These are phyloP conservation scores for Myriosclerotinia curreyana DNA, from an alignment of 2,329 filamentous ascomycete species.

Conservation along the genomic window DNA sequence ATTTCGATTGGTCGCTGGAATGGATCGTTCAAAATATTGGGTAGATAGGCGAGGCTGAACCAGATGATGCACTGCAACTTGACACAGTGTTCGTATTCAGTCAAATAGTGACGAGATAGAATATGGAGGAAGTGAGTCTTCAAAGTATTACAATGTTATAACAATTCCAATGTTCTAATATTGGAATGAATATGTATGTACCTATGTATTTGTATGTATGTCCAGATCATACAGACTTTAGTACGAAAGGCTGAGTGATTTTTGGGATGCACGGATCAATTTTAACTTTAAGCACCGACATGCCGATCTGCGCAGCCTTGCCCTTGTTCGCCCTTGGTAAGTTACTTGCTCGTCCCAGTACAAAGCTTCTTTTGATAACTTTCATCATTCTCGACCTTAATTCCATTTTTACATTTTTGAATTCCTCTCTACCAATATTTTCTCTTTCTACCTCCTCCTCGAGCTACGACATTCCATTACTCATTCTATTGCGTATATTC, in stretches of 20 bases:
- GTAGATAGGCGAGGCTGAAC: slow-evolving; percentile 13
- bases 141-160: neutral
- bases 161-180: neutral
- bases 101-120: neutral
- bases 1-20: slow-evolving; percentile 17
- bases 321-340: no score
- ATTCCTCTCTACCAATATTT: neutral
- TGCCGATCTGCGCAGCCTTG: slow-evolving; percentile 19
- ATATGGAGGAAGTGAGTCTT: neutral
- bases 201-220: neutral
- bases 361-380: slow-evolving; percentile 22
- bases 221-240: slow-evolving; percentile 7
- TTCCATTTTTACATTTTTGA: slow-evolving; percentile 7
- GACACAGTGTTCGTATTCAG: neutral
- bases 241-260: slow-evolving; percentile 5
- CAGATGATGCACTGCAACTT: no score
- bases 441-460: neutral
- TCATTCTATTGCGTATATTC: neutral
- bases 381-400: slow-evolving; percentile 18
- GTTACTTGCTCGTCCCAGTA: slow-evolving; percentile 2
- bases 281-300: slow-evolving; percentile 6
- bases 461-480: neutral
- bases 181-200: neutral
- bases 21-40: neutral
- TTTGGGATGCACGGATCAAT: slow-evolving; percentile 13